Base-by-base conservation (phyloP, 441 rosid genomes). In the Pelargonium citronellum region DNA sequence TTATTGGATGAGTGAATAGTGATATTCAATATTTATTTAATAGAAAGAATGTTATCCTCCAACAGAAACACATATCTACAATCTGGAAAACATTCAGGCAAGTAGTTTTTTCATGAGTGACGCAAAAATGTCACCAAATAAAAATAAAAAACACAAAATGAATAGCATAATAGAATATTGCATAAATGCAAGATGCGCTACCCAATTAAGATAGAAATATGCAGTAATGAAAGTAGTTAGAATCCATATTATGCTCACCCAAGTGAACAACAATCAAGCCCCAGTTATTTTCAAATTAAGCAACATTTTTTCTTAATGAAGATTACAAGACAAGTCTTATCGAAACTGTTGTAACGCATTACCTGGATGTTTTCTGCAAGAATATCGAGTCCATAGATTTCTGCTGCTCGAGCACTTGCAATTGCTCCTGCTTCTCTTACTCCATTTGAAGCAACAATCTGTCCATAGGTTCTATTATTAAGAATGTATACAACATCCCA, bases 391-490 rank as follows among this genome's bases (percentile, higher is more conserved):
- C 96, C 96, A 41, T 95, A 95, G 41, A 95, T 83, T 76, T 84
- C 80, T 67, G 98, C 98, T 66, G 99, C 99, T 62, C 89, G 87
- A 70, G 89, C 83, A 82, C 99, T 92, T 22, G 99, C 98, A 24
- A 95, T 73, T 60, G 97, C 99, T 24, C 93, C 98, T 47, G 82
- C 69, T 57, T 89, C 91, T 69, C 80, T 87, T 74, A 63, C 44
- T 2, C 87, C 86, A 46, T 80, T 82, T 19, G 83, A 78, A 55
- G 97, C 84, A 55, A 92, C 87, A 75, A 74, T 76, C 98, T 95
- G 81, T 69, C 27, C 51, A 22, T 16, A 44, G 67, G 4, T 46
- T 61, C 67, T 69, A 62, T 51, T 2, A 7, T 53, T 12, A 63
- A 65, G 68, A 12, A 71, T 47, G 43, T 37, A 66, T 72, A 69